Conservation (phyloP, 192 early-diverging fungal species). For the Gigaspora rosea region DNA sequence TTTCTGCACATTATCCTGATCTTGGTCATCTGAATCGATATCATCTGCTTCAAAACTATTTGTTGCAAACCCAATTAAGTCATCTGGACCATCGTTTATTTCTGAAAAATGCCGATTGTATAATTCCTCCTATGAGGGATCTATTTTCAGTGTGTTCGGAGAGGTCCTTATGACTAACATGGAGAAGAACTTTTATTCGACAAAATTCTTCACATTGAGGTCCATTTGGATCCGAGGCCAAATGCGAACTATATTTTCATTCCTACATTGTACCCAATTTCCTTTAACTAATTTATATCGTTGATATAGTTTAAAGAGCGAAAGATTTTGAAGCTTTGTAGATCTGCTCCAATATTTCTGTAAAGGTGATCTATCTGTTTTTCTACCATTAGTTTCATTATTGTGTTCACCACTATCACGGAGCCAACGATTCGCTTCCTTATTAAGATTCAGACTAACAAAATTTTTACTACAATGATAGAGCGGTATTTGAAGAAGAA, state of each 20-base stretch:
- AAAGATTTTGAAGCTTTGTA: not conserved
- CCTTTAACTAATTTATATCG: not conserved
- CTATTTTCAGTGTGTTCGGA: not conserved
- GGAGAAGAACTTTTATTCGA: not conserved
- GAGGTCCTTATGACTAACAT: not conserved
- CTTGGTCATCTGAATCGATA: not conserved
- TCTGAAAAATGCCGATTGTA: conserved; percentile 1
- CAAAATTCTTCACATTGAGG: conserved; percentile 3
- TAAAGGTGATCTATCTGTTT: not conserved
- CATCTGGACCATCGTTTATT: not conserved
- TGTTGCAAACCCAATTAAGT: not conserved
- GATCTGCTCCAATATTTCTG: conserved; percentile 1
- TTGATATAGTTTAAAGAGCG: not conserved
- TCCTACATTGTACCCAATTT: not conserved
- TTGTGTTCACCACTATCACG: not conserved
- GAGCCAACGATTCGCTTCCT: not conserved
- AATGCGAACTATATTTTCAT: conserved; percentile 1
- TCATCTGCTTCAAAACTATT: not conserved
- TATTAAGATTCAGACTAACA: conserved; percentile 11
- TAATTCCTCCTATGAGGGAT: not conserved
- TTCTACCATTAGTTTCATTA: no score
- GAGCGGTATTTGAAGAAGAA: conserved; percentile 11
- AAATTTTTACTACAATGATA: not conserved
- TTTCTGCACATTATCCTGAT: not conserved
- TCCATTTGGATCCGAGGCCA: not conserved